Base-by-base conservation (phyloP, 2,329 filamentous ascomycete genomes). In the Gaeumannomyces tritici region DNA sequence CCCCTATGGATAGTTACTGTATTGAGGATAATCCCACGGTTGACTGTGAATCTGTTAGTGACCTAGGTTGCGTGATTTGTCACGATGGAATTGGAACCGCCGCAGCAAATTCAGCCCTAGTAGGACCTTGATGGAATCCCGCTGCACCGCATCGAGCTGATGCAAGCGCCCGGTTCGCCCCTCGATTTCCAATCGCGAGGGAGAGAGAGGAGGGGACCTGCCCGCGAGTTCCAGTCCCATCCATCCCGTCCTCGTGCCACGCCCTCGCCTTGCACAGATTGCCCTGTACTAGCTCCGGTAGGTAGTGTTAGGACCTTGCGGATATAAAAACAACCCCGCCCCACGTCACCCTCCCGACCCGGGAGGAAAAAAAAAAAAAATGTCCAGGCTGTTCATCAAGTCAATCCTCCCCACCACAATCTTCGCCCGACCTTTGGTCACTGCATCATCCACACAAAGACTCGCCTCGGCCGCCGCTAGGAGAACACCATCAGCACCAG, bases 11-110 rank as follows among this genome's bases (percentile, higher is more conserved):
- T n/a, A n/a, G n/a, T n/a, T n/a, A n/a, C n/a, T n/a, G n/a, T n/a
- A n/a, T n/a, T n/a, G n/a, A n/a, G n/a, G n/a, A n/a, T n/a, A n/a
- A 18, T 1, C 11, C 0, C 7, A 12, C 5, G 35, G 6, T 42
- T 15, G 6, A 42, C 15, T 42, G 15, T 6, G 15, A 6, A 42
- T 51, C 21, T 51, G 42, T 51, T 51, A 51, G 21, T 24, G 42
- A 2, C 42, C 18, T 21, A 51, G 6, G 42, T 51, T 51, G 42
- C 42, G 42, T n/a, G 42, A 51, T 51, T 51, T 51, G 42, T 51
- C 42, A 51, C 42, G 8, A 13, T 51, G 21, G 21, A 51, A 21
- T n/a, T 51, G 18, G 13, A 8, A 15, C 35, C 35, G 18, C 35
- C 13, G 13, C 8, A 11, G 12, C 8, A 7, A 31, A 31, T 11